These are phyloP conservation scores for Suhomyces tanzawaensis DNA, from an alignment of 805 yeast genomes.

Conservation along the genomic window DNA sequence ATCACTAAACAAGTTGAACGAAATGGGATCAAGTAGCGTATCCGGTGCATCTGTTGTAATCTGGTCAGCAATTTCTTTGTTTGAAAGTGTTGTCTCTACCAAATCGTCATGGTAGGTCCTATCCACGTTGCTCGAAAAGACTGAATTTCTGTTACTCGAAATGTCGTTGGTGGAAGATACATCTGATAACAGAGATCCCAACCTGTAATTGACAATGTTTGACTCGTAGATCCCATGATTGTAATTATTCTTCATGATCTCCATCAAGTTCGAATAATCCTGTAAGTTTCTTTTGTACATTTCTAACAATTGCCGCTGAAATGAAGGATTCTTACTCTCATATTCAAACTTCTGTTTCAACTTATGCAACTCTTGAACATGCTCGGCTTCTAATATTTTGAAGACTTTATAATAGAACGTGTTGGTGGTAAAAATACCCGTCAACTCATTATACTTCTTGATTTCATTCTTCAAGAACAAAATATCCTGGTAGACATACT, in stretches of 20 bases:
- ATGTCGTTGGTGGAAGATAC: neutral
- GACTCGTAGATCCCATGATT: conserved; percentile 22
- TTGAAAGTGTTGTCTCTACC: neutral
- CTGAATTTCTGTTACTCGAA: neutral
- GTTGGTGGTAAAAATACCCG: conserved; percentile 17
- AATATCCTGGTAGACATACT: conserved; percentile 23
- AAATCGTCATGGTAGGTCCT: neutral
- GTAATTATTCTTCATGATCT: conserved; percentile 22
- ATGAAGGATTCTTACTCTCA: conserved; percentile 9
- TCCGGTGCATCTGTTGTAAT: conserved; percentile 16
- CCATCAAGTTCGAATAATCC: conserved; percentile 21
- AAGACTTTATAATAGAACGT: conserved; percentile 21
- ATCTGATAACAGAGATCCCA: neutral
- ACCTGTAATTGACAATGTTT: conserved; percentile 10
- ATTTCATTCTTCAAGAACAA: conserved; percentile 19
- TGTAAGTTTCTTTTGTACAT: conserved; percentile 17
- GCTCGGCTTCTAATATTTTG: conserved; percentile 20
- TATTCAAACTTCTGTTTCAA: conserved; percentile 14
- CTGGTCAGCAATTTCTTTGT: conserved; percentile 2
- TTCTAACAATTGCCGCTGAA: conserved; percentile 16
- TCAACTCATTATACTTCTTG: conserved; percentile 20
- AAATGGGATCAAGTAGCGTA: conserved; percentile 14
- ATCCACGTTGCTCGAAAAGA: neutral
- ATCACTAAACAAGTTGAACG: conserved; percentile 15
- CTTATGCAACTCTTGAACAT: conserved; percentile 13